Evolutionary conservation across 768 basidiomycete genomes (phyloP), one percentile per base, ranked within the genome.

Genomic region (Mycena haematopus): DNA sequence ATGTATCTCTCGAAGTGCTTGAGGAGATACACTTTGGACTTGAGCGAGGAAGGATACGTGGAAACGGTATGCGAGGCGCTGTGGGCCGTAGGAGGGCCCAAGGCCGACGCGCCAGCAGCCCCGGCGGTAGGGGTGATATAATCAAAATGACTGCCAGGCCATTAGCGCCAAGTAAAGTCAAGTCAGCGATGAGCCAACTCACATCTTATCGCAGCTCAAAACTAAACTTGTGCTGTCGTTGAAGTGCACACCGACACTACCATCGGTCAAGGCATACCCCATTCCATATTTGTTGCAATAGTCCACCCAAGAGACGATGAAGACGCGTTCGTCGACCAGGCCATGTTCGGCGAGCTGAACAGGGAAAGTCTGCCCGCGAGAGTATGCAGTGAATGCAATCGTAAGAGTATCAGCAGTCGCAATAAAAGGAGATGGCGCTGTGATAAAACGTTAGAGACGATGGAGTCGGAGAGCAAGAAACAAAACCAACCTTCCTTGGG

Each of bases 281-380:
- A 98, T 99, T n/a, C 96, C 97, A 76, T 98, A 99, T 81, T 98
- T 98, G 76, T 95, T 93, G 74, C 94, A 96, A 72, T 99, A 99
- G 75, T 99, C 97, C 44, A 99, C 91, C 97, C 97, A 99, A n/a
- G 92, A 93, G 3, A 92, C 93, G 65, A 99, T 95, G 77, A 98
- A 99, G 47, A 96, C 90, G 55, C 83, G 83, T 60, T 93, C 91
- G 19, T 87, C 82, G 0, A 81, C 82, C 2, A 93, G 68, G 36
- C 70, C 75, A 29, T 87, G 86, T 46, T 81, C 78, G 10, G 21
- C 56, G 6, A 22, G 17, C n/a, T 53, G 55, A 27, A 58, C 24
- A 14, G 65, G 46, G 46, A 64, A 93, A n/a, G 90, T 70, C 58
- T 79, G 81, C 1, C 90, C 90, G 4, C 72, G 72, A 2, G 84